Conservation (phyloP, 306 rosid genomes). For the Chamaecrista fasciculata region DNA sequence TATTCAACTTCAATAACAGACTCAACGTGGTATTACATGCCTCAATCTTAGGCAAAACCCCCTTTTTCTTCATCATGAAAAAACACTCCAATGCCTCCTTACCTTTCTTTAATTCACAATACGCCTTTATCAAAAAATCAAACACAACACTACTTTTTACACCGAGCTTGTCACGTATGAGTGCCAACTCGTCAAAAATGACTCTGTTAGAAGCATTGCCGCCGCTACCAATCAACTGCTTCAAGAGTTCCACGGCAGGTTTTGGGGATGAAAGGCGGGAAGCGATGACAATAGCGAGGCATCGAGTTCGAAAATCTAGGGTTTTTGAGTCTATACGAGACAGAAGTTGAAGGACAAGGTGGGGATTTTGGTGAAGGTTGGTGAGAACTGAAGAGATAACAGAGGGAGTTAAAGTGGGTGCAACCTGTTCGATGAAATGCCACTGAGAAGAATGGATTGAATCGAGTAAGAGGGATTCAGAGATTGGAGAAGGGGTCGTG, state of each 20-base stretch:
- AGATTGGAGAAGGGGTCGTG: slow-evolving; percentile 23
- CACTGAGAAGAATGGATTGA: slow-evolving; percentile 68
- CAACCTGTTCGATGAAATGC: slow-evolving; percentile 73
- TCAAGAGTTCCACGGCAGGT: slow-evolving; percentile 46
- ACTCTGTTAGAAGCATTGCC: slow-evolving; percentile 20
- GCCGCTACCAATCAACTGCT: slow-evolving; percentile 35
- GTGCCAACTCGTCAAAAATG: slow-evolving; percentile 42
- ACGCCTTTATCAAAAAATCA: slow-evolving; percentile 50
- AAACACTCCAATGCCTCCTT: slow-evolving; percentile 64
- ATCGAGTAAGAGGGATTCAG: slow-evolving; percentile 35
- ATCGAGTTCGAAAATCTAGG: slow-evolving; percentile 42
- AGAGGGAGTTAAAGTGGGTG: slow-evolving; percentile 46
- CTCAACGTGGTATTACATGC: slow-evolving; percentile 67
- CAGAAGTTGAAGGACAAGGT: slow-evolving; percentile 43
- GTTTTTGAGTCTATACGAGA: slow-evolving; percentile 36
- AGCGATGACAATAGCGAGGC: slow-evolving; percentile 57
- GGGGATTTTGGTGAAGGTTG: slow-evolving; percentile 49
- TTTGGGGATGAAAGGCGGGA: slow-evolving; percentile 58
- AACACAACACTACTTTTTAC: slow-evolving; percentile 35
- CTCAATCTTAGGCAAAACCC: slow-evolving; percentile 47
- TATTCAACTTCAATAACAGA: slow-evolving; percentile 50
- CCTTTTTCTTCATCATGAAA: slow-evolving; percentile 49
- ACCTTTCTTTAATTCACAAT: slow-evolving; percentile 56
- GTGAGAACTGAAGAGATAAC: slow-evolving; percentile 46
- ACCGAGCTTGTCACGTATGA: slow-evolving; percentile 36